Conservation (phyloP, 2,329 filamentous ascomycete species). For the Penicillium sp. region DNA sequence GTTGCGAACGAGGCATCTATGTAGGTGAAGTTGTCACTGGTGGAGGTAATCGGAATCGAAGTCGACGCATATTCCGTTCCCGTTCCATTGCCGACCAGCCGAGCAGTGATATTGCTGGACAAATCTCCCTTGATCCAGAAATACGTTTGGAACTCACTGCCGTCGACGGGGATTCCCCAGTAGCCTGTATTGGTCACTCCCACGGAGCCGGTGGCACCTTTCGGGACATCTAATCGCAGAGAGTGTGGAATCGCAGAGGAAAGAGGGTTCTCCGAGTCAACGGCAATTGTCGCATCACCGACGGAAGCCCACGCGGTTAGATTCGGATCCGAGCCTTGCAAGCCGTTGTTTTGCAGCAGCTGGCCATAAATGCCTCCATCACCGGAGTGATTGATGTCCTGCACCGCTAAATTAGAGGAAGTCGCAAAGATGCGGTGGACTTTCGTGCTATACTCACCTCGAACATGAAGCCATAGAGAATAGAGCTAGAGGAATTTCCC, state of each 20-base stretch:
- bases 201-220: conserved; percentile 27
- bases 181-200: conserved; percentile 46
- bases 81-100: conserved; percentile 18
- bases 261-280: conserved; percentile 51
- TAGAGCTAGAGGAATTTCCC: conserved; percentile 41
- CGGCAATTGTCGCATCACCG: conserved; percentile 45
- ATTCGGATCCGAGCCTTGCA: conserved; percentile 54
- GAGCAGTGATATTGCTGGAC: conserved; percentile 15
- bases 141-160: conserved; percentile 18
- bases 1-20: conserved; percentile 17
- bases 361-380: conserved; percentile 73
- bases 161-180: conserved; percentile 24
- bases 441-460: conserved; percentile 27
- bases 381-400: conserved; percentile 66
- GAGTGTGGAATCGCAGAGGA: conserved; percentile 54
- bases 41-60: conserved; percentile 14
- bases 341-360: conserved; percentile 67
- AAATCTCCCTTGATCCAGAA: conserved; percentile 29
- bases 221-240: conserved; percentile 39
- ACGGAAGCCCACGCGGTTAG: conserved; percentile 50
- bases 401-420: neutral
- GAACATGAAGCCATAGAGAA: conserved; percentile 46
- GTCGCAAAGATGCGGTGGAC: neutral
- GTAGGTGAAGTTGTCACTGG: conserved; percentile 17
- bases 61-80: conserved; percentile 20